Base-by-base conservation (phyloP, 1,139 yeast genomes). In the Pneumocystis canis region DNA sequence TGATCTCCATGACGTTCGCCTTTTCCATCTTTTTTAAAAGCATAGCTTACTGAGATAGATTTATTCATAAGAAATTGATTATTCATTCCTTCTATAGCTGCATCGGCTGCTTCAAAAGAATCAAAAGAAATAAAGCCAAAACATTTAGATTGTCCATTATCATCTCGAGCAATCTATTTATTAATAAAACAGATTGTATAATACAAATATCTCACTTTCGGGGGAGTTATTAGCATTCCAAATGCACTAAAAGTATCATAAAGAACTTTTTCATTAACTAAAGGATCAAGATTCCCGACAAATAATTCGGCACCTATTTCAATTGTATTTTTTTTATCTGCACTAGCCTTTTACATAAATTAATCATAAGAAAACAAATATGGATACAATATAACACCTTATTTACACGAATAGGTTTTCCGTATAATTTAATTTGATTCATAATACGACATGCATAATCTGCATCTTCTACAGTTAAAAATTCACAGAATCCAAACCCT, bases 401-500 rank as follows among this genome's bases (percentile, higher is more conserved):
- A 68, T 82, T 81, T 64, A 90, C 79, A 66, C 84, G 80, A 33
- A 92, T 70, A 0, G 80, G 76, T 68, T 84, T 83, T 0, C 87
- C 89, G 70, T 74, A 87, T 53, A 92, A 74, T 59, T 82, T 74
- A 1, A 86, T 77, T 1, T 88, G 88, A 65, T 81, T 78, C 71
- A 88, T 74, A 0, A 87, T 74, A 65, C 80, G 79, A 47, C 80
- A 73, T 0, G 84, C 89, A 70, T 90, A 92, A 18, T 83, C 85
- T 0, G 88, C 85, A 69, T 89, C 96, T 30, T 74, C 77, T 1
- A 75, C 75, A 11, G 79, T 76, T 63, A 78, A 75, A 69, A 87
- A 85, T 71, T 88, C 95, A 1, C 87, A 84, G 74, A 92, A 92
- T 14, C 96, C 97, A 74, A 78, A 92, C 89, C 97, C 69, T 83